Evolutionary conservation across 805 yeast genomes (phyloP).

Genomic region (Yarrowia hollandica): DNA sequence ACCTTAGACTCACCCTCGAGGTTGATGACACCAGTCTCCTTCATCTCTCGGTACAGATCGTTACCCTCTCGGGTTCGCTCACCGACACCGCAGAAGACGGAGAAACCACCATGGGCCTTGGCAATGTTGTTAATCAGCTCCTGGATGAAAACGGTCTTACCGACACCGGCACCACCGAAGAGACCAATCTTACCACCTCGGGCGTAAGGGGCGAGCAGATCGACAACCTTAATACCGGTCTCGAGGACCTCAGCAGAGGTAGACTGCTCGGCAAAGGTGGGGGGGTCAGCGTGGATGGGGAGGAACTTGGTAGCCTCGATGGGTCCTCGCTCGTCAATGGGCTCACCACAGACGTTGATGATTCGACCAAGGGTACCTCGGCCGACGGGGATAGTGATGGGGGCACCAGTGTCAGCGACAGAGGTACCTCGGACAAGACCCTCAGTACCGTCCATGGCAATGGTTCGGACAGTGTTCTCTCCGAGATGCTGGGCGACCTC

Average conservation of each 20-base stretch:
- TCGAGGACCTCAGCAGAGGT: conserved; percentile 97
- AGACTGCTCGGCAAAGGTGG: conserved; percentile 93
- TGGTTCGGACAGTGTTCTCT: conserved; percentile 99
- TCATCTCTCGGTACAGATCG: conserved; percentile 99
- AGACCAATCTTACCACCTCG: conserved; percentile 99
- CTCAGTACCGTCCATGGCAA: conserved; percentile 99
- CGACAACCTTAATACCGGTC: conserved; percentile 99
- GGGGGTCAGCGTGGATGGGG: conserved; percentile 99
- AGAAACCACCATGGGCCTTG: conserved; percentile 99
- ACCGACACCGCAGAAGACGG: conserved; percentile 99
- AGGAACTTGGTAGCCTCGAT: conserved; percentile 86
- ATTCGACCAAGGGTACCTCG: conserved; percentile 99
- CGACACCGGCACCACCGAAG: conserved; percentile 99
- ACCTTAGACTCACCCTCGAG: conserved; percentile 99
- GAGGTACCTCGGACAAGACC: conserved; percentile 97
- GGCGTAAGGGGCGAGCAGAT: conserved; percentile 98
- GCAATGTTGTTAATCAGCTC: conserved; percentile 99
- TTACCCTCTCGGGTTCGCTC: conserved; percentile 99
- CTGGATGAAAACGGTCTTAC: conserved; percentile 99
- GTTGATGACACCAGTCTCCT: conserved; percentile 99
- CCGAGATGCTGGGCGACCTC: conserved; percentile 99
- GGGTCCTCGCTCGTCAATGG: conserved; percentile 99
- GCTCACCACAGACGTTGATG: conserved; percentile 97
- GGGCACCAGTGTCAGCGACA: conserved; percentile 95
- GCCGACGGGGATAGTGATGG: conserved; percentile 99